A percentile compares a stretch with the other conserved stretches of the same genome.
Conservation (phyloP, 2,329 filamentous ascomycete species). For the Botrytis pseudocinerea region DNA sequence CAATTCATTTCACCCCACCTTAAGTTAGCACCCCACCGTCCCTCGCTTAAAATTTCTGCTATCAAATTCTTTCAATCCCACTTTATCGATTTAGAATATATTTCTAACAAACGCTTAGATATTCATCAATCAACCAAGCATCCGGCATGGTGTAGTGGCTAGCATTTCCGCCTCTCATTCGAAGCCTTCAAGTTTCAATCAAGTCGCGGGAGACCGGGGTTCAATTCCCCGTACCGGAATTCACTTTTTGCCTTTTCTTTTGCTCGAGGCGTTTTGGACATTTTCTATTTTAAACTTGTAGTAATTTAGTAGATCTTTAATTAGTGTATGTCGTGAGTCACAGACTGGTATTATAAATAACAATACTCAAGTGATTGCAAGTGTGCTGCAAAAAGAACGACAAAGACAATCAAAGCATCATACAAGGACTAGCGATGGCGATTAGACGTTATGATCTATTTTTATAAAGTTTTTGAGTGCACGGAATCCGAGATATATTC, state of each 20-base stretch:
- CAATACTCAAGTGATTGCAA: not conserved
- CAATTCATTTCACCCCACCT: not conserved
- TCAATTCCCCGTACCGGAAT: conserved; percentile 9
- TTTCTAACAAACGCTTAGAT: accelerated
- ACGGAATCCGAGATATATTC: not conserved
- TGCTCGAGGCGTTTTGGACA: not conserved
- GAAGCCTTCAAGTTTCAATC: not conserved
- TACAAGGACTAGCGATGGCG: not conserved
- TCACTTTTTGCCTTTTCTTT: not conserved
- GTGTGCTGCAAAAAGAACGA: not conserved
- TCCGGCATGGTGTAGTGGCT: conserved; percentile 13
- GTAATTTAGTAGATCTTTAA: not conserved
- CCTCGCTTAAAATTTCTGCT: conserved; percentile 1
- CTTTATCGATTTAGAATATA: not conserved
- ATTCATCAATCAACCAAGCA: not conserved
- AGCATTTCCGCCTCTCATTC: conserved; percentile 12
- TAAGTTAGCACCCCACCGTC: not conserved
- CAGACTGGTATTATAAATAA: too few relatives aligned
- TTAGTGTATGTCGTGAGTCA: not conserved
- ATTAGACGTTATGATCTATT: not conserved
- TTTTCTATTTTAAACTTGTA: not conserved
- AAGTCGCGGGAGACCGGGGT: conserved; percentile 8
- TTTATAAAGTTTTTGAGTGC: not conserved
- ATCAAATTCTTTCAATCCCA: not conserved
- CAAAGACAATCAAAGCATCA: not conserved